A percentile compares a stretch with the other conserved stretches of the same genome.
These are phyloP conservation scores for Helichrysum umbraculigerum DNA, from an alignment of 129 eudicot species.

Conservation along the genomic window DNA sequence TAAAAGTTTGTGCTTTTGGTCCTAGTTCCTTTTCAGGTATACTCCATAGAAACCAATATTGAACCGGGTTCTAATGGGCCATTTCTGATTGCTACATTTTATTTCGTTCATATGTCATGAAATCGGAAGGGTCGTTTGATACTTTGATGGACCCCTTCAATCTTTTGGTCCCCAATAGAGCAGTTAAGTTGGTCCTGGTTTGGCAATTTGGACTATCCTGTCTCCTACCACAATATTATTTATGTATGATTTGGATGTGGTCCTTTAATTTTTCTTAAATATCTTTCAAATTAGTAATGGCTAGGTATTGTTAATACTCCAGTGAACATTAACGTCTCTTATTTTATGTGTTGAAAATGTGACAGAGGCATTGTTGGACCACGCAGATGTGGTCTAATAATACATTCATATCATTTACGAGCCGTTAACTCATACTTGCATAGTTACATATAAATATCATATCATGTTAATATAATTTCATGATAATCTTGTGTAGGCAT, in stretches of 20 bases:
- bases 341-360: not conserved
- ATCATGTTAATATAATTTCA: not conserved
- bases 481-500: slow-evolving; percentile 51
- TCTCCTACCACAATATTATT: not conserved
- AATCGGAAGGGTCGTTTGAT: slow-evolving; percentile 1
- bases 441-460: not conserved
- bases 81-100: slow-evolving; percentile 7
- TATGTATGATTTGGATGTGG: slow-evolving; percentile 10
- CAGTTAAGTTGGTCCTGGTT: not conserved
- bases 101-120: not conserved
- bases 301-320: not conserved
- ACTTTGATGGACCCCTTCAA: slow-evolving; percentile 18
- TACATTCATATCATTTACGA: not conserved
- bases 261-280: not conserved
- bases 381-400: not conserved
- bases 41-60: not conserved
- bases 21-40: slow-evolving; percentile 18
- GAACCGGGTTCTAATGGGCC: slow-evolving; percentile 2
- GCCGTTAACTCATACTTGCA: not conserved
- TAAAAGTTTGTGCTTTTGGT: not conserved
- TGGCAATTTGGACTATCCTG: not conserved
- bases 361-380: not conserved
- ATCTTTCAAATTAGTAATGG: not conserved
- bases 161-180: slow-evolving; percentile 3
- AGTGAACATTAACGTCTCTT: no score